Base-by-base conservation (phyloP, 768 basidiomycete genomes). In the Agaricus sinodeliciosus region DNA sequence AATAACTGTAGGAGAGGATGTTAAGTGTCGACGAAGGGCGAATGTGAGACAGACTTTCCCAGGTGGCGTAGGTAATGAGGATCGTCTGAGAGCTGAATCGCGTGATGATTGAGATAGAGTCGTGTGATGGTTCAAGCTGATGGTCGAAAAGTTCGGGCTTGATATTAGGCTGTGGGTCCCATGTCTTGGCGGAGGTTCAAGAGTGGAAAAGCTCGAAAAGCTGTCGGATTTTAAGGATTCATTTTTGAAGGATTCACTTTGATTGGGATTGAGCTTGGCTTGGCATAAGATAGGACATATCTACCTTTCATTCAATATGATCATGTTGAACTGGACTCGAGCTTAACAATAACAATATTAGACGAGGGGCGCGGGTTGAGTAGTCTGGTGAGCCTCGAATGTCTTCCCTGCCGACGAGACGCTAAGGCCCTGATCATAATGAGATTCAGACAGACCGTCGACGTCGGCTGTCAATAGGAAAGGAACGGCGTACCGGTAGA, bases 81-180 rank as follows among this genome's bases (percentile, higher is more conserved):
- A 27, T 43, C 19, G 13, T 31, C 19, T 36, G 51, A 1, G 59
- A 42, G 7, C 54, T 53, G 65, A 59, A 5, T 64, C 59, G n/a
- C 60, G 55, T 25, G 66, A 63, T 49, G 66, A 64, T 0, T 62
- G 47, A 2, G 64, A 62, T 9, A 67, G 62, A 19, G 66, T 62
- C 9, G 61, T 46, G n/a, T 43, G 43, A 16, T 56, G 55, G 42
- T 48, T 61, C 41, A 63, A 47, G 45, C 58, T 61, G 11, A 57
- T 53, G 25, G 57, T 44, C 16, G 64, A 59, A 19, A 39, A 47
- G 31, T 54, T 54, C 19, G 40, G 22, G 8, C 45, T 54, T 27
- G 42, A 19, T 28, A 28, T 19, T 25, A 16, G 18, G 16, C 22
- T 27, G 9, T 40, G 42, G 13, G 42, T 19, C 7, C 22, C 18